Percentiles rank a stretch among this genome's conserved stretches.
Evolutionary conservation across 352 stramenopile genomes (phyloP).

Genomic region (Elongisporangium undulatum): DNA sequence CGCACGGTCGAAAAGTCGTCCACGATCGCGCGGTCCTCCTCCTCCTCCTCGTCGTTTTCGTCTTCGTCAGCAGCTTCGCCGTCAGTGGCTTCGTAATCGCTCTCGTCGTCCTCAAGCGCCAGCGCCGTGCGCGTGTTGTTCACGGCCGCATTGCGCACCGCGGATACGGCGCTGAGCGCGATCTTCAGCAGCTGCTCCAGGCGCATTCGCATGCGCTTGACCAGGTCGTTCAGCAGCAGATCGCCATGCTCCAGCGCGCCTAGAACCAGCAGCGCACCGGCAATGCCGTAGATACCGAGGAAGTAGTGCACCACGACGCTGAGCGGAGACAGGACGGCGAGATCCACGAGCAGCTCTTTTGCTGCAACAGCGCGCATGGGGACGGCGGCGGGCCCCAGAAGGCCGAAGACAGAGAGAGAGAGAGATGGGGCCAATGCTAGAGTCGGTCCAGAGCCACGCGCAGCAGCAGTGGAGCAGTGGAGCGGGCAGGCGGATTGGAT

Average conservation of each 20-base stretch:
- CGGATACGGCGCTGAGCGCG: not conserved
- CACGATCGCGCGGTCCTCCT: not conserved
- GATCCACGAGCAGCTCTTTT: slow-evolving; percentile 42
- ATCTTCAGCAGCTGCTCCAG: not conserved
- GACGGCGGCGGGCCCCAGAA: not conserved
- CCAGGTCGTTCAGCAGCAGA: not conserved
- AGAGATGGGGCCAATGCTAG: not conserved
- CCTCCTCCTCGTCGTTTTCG: not conserved
- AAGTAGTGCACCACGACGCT: slow-evolving; percentile 68
- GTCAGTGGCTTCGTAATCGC: not conserved
- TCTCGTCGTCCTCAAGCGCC: slow-evolving; percentile 12
- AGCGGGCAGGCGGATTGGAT: not conserved
- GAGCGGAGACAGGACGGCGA: slow-evolving; percentile 48
- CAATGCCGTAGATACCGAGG: slow-evolving; percentile 45
- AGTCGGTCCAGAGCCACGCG: not conserved
- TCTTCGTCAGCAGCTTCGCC: slow-evolving; percentile 5
- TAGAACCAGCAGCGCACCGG: slow-evolving; percentile 31
- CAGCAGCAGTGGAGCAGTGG: not conserved
- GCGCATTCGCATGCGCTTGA: not conserved
- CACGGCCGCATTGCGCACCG: not conserved
- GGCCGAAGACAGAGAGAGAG: not conserved
- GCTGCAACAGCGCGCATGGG: not conserved
- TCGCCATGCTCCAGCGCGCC: slow-evolving; percentile 34
- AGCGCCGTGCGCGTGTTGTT: not conserved
- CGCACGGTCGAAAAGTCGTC: not conserved